Evolutionary conservation across 2,329 filamentous ascomycete species (phyloP).

Genomic region (Pseudocercospora crystallina): DNA sequence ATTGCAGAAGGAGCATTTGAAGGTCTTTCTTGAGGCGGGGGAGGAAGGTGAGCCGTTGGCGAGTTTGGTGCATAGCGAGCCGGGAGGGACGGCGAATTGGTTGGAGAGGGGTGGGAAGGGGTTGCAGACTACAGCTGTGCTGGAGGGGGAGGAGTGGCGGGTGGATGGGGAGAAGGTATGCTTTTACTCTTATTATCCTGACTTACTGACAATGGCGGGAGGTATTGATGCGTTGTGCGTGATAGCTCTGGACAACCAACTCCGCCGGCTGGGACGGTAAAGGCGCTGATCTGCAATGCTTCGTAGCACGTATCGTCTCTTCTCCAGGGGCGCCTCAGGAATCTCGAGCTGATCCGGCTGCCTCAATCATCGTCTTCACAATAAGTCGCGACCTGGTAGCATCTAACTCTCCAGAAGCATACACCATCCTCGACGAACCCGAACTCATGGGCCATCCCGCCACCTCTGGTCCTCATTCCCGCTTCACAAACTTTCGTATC

Average conservation of each 20-base stretch:
- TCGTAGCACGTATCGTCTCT: constrained; percentile 49
- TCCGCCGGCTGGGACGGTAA: constrained; percentile 54
- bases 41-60: constrained; percentile 49
- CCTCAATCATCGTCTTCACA: constrained; percentile 50
- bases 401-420: constrained; percentile 45
- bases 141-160: constrained; percentile 53
- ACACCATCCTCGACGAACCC: constrained; percentile 48
- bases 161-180: constrained; percentile 55
- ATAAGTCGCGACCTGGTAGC: constrained; percentile 51
- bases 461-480: constrained; percentile 65
- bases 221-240: neutral
- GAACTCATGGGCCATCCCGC: constrained; percentile 50
- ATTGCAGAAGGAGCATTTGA: constrained; percentile 46
- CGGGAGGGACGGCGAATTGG: constrained; percentile 54
- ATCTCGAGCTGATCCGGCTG: constrained; percentile 30
- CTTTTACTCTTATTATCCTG: neutral
- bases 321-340: constrained; percentile 8
- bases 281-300: constrained; percentile 54
- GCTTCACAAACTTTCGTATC: constrained; percentile 83
- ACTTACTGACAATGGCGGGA: neutral
- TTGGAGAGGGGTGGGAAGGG: constrained; percentile 52
- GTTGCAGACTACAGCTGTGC: constrained; percentile 50
- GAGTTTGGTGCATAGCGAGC: constrained; percentile 54
- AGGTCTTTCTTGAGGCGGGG: constrained; percentile 45
- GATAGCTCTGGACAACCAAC: constrained; percentile 56